A percentile compares a stretch with the other conserved stretches of the same genome.
These are phyloP conservation scores for Yueomyces sp. DNA, from an alignment of 805 yeast genomes.

Conservation along the genomic window DNA sequence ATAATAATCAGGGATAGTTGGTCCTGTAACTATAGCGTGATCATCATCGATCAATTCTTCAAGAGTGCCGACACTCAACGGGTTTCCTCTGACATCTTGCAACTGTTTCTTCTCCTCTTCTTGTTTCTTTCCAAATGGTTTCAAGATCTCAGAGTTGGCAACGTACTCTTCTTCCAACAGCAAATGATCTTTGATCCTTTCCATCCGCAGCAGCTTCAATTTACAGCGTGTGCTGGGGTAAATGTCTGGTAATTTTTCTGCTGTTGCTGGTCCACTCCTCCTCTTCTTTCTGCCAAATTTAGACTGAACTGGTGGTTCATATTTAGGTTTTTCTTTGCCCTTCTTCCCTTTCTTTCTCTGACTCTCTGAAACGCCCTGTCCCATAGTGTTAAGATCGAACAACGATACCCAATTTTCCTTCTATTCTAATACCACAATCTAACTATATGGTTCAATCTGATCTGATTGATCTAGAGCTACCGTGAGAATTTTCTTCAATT, in stretches of 20 bases:
- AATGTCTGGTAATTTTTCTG: constrained; percentile 69
- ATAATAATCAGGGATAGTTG: constrained; percentile 94
- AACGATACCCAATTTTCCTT: too few relatives aligned
- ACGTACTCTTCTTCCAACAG: constrained; percentile 93
- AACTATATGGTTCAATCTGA: too few relatives aligned
- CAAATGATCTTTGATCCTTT: constrained; percentile 91
- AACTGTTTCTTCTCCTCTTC: constrained; percentile 92
- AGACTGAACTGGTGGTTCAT: constrained; percentile 96
- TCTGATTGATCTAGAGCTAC: too few relatives aligned
- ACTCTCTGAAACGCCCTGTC: constrained; percentile 26
- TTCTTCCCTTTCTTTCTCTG: constrained; percentile 39
- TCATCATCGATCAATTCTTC: constrained; percentile 98
- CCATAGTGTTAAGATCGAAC: constrained; percentile 9
- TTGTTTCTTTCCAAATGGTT: constrained; percentile 92
- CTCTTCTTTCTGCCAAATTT: constrained; percentile 86
- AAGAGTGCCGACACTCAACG: constrained; percentile 90
- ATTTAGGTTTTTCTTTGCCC: constrained; percentile 83
- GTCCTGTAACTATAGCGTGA: constrained; percentile 93
- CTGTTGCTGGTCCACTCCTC: constrained; percentile 80
- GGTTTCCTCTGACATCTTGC: constrained; percentile 91
- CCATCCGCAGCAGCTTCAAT: constrained; percentile 79
- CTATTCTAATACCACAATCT: too few relatives aligned
- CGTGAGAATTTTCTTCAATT: too few relatives aligned
- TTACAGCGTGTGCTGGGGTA: constrained; percentile 91
- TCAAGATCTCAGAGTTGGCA: constrained; percentile 83